Conservation (phyloP, 2,329 filamentous ascomycete species). For the Stagonosporopsis vannaccii region DNA sequence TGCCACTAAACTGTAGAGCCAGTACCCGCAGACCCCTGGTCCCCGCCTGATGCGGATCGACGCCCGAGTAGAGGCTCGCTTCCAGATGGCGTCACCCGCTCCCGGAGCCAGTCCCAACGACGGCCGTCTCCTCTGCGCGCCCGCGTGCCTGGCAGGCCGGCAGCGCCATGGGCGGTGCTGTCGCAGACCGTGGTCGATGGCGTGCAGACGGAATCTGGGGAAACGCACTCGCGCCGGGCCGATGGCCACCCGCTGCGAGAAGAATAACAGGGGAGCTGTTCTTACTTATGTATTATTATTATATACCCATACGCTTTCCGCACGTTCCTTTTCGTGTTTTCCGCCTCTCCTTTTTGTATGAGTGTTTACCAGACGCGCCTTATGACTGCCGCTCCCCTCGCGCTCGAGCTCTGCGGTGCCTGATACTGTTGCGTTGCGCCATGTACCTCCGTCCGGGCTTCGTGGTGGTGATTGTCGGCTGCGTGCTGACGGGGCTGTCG, state of each 20-base stretch:
- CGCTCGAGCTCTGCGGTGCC: background rate
- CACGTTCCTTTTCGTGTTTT: background rate
- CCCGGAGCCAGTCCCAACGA: conserved; percentile 20
- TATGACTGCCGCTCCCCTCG: background rate
- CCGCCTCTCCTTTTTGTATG: background rate
- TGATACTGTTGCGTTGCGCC: background rate
- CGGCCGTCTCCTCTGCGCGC: conserved; percentile 11
- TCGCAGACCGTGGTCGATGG: conserved; percentile 21
- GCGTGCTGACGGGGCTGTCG: conserved; percentile 46
- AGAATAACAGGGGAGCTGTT: conserved; percentile 4
- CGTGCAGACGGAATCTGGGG: conserved; percentile 31
- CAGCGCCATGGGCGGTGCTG: conserved; percentile 20
- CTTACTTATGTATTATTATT: conserved; percentile 3
- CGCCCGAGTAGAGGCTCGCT: background rate
- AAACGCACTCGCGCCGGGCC: conserved; percentile 17
- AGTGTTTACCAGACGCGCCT: background rate
- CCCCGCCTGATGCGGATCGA: conserved; percentile 5
- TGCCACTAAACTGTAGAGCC: background rate
- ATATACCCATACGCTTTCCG: background rate
- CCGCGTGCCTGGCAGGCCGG: conserved; percentile 21
- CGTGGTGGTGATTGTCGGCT: conserved; percentile 45
- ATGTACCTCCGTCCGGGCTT: conserved; percentile 45
- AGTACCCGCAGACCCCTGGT: background rate
- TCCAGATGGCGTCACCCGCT: conserved; percentile 10
- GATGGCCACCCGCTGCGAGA: background rate